phyloP scores from a whole-genome alignment of 169 alveolate genomes.

The Plasmodium gallinaceum region DNA sequence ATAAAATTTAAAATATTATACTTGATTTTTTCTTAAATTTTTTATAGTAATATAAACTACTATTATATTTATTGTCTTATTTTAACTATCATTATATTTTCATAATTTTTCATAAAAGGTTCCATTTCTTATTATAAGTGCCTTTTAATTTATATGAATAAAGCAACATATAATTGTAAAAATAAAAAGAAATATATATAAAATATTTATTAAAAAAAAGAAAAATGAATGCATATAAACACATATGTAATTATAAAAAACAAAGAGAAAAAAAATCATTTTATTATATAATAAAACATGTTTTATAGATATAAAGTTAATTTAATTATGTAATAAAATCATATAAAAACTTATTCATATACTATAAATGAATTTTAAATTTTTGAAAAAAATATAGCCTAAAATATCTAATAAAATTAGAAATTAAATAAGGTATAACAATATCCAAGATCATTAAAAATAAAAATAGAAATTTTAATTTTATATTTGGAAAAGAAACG shows the following conservation, averaged over 20 bases:
- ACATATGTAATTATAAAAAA: neutral
- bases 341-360: neutral
- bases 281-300: neutral
- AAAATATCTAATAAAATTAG: constrained; percentile 7
- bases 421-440: constrained; percentile 44
- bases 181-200: neutral
- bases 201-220: neutral
- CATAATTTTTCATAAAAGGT: no score
- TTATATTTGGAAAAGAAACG: constrained; percentile 53
- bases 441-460: constrained; percentile 41
- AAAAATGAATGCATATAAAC: neutral
- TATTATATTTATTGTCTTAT: no score
- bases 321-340: neutral
- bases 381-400: constrained; percentile 30
- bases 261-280: neutral
- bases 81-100: no score
- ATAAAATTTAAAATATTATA: no score
- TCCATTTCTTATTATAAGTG: no score
- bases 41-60: no score
- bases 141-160: no score
- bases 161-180: neutral
- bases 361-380: constrained; percentile 9
- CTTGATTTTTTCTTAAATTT: no score
- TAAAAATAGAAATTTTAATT: constrained; percentile 36
- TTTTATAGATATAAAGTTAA: neutral